Evolutionary conservation across 2,329 filamentous ascomycete species (phyloP), one percentile per base, ranked within the genome.

Genomic region (Aspergillus pseudoviridinutans): DNA sequence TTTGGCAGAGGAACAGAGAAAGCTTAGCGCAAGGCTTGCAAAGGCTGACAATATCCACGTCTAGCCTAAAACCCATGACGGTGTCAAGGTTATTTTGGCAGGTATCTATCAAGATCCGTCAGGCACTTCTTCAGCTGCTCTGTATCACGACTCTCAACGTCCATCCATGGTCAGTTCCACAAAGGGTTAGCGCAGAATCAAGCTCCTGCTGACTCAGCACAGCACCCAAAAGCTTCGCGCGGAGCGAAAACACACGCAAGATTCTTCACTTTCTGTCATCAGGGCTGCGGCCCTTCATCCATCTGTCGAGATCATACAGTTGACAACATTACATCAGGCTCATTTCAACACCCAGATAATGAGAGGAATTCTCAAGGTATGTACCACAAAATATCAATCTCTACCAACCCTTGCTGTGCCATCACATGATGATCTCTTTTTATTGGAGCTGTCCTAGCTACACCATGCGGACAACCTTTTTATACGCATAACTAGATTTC

Each of bases 381-480:
- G 71, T 60, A 47, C 42, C 6, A 20, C 27, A 6, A 44, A 32
- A 22, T 44, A n/a, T 46, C 32, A 42, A 4, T 27, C 32, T 29
- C 35, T 14, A 28, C 17, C 27, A 42, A 38, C 25, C 8, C 52
- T 29, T 49, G 46, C 14, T 52, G 24, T 49, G 12, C 54, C 56
- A 61, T 65, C 61, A 56, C 58, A 77, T 84, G 84, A 87, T 87
- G 84, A 86, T 71, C 68, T 66, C 68, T 71, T 70, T 72, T 79
- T 88, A 90, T 90, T 90, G 87, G 87, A 90, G 87, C 87, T 90
- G 87, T 90, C 87, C 86, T 83, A 83, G 79, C 73, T 73, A 71
- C 59, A 73, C 67, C 76, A 70, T 87, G 85, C 80, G 82, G 87
- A 89, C 79, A 76, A 72, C 80, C 78, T 76, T 80, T 77, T 75